These are phyloP conservation scores for Botryosphaeria dothidea DNA, from an alignment of 2,329 filamentous ascomycete species.

Conservation along the genomic window DNA sequence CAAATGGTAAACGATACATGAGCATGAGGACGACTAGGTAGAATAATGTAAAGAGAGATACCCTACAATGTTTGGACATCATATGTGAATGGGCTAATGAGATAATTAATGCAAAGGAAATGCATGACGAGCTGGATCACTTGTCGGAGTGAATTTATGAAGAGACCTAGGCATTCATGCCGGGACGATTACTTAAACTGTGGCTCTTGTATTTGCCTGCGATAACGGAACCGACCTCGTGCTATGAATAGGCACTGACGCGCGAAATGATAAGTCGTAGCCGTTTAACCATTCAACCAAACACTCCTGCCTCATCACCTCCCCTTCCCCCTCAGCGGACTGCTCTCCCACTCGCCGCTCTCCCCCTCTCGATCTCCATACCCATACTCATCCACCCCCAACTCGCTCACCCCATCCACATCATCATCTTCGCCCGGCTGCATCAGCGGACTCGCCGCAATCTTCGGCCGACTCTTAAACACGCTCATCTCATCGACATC, in stretches of 20 bases:
- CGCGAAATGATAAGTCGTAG: too few relatives aligned
- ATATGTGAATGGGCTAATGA: too few relatives aligned
- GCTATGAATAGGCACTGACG: too few relatives aligned
- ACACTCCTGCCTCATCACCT: neutral
- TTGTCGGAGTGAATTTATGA: too few relatives aligned
- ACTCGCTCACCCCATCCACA: slow-evolving; percentile 11
- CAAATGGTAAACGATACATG: neutral
- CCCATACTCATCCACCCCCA: slow-evolving; percentile 19
- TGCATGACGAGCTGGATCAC: too few relatives aligned
- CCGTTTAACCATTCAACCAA: neutral
- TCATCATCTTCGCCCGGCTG: slow-evolving; percentile 24
- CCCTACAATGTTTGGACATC: neutral
- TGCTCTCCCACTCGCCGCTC: slow-evolving; percentile 27
- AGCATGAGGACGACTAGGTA: neutral
- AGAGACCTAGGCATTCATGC: too few relatives aligned
- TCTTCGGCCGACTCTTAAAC: slow-evolving; percentile 80
- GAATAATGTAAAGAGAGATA: neutral
- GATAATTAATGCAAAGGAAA: too few relatives aligned
- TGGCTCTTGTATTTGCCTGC: too few relatives aligned
- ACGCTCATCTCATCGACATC: slow-evolving; percentile 61
- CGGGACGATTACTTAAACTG: neutral
- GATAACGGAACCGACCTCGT: too few relatives aligned
- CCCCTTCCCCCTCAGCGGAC: slow-evolving; percentile 29
- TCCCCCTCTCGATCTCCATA: slow-evolving; percentile 22
- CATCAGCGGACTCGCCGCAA: slow-evolving; percentile 70